These are phyloP conservation scores for Chaetomidium leptoderma DNA, from an alignment of 495 filamentous ascomycete species.

Conservation along the genomic window DNA sequence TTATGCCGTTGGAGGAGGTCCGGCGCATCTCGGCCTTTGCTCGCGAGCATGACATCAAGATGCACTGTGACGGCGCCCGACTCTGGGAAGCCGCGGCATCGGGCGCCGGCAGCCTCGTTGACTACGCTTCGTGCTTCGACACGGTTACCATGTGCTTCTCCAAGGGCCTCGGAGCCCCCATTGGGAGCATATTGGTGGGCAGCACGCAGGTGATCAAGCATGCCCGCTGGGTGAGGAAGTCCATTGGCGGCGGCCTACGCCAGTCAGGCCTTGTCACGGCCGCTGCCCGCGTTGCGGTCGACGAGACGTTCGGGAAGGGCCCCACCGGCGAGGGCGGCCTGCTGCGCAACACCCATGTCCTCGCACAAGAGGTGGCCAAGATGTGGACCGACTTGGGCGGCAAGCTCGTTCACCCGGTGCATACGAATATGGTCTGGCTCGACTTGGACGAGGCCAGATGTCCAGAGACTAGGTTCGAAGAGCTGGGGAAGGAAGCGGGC, in stretches of 20 bases:
- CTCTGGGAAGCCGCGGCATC: conserved; percentile 72
- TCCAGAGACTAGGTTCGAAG: conserved; percentile 41
- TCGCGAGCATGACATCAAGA: conserved; percentile 57
- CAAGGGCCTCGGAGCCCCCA: conserved; percentile 85
- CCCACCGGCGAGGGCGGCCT: conserved; percentile 59
- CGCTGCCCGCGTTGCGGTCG: conserved; percentile 54
- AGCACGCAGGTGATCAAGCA: conserved; percentile 60
- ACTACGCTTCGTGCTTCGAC: conserved; percentile 71
- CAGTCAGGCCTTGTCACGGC: conserved; percentile 63
- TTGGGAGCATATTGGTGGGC: conserved; percentile 77
- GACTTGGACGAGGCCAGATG: conserved; percentile 58
- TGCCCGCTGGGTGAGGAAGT: conserved; percentile 76
- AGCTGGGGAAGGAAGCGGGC: conserved; percentile 50
- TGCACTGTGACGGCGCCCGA: conserved; percentile 82
- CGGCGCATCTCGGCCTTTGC: conserved; percentile 66
- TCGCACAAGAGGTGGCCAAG: conserved; percentile 60
- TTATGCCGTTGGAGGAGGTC: conserved; percentile 71
- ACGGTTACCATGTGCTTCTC: conserved; percentile 80
- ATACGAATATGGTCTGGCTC: conserved; percentile 96
- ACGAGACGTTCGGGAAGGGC: conserved; percentile 65
- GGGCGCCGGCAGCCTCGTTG: conserved; percentile 56
- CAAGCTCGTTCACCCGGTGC: conserved; percentile 55
- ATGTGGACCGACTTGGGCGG: conserved; percentile 63
- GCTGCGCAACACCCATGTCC: conserved; percentile 57
- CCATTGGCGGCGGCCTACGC: conserved; percentile 76